Conservation (phyloP, 1,284 basidiomycete genomes). For the Cryptococcus sp. region DNA sequence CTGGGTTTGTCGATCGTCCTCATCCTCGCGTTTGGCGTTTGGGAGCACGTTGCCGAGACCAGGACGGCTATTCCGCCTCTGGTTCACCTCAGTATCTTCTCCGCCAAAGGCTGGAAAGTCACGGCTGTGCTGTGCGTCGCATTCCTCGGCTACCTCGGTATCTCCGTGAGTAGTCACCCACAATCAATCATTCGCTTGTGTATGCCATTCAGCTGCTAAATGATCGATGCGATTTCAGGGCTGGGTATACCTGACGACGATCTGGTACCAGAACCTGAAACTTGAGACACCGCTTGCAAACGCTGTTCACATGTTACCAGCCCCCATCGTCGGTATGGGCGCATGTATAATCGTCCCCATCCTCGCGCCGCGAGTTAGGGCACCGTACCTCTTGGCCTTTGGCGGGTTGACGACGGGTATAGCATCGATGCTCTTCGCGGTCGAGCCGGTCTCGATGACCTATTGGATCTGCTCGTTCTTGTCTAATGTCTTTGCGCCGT, state of each 20-base stretch:
- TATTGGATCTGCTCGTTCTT: conserved; percentile 46
- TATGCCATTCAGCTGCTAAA: no score
- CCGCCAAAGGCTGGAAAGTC: conserved; percentile 14
- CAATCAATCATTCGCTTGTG: not conserved
- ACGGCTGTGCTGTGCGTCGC: conserved; percentile 17
- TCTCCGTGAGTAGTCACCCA: conserved; percentile 6
- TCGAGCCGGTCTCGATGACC: conserved; percentile 22
- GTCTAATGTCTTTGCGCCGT: conserved; percentile 33
- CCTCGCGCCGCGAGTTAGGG: conserved; percentile 27
- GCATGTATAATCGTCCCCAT: conserved; percentile 33
- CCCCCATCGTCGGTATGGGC: conserved; percentile 33
- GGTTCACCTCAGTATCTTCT: conserved; percentile 31
- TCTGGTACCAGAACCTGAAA: conserved; percentile 36
- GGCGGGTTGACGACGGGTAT: conserved; percentile 28
- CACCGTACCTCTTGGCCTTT: conserved; percentile 29
- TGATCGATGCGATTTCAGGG: conserved; percentile 4
- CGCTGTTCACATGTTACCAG: conserved; percentile 32
- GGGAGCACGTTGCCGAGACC: conserved; percentile 31
- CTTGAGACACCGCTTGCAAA: conserved; percentile 25
- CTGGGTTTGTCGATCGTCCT: conserved; percentile 38
- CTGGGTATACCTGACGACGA: conserved; percentile 22
- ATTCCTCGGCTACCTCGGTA: conserved; percentile 23
- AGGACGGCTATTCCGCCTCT: conserved; percentile 28
- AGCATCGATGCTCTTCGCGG: conserved; percentile 36
- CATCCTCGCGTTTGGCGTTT: conserved; percentile 39